Evolutionary conservation across 768 basidiomycete genomes (phyloP), one percentile per base, ranked within the genome.

Genomic region (Gyrodon lividus): DNA sequence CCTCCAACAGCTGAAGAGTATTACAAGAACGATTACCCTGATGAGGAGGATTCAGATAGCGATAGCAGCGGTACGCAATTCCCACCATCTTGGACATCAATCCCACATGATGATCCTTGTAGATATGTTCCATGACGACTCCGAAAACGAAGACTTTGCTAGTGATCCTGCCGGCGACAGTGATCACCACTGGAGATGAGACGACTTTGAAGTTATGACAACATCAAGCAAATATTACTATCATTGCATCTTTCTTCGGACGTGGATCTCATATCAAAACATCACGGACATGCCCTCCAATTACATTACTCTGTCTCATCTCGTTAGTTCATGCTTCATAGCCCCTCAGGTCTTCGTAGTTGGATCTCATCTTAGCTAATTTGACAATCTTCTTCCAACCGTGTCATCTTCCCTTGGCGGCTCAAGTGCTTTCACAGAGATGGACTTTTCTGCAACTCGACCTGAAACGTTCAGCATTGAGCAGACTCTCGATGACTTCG

Each of bases 11-110:
- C 84, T 16, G 89, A 92, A 66, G 88, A 89, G 56, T 89, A 84
- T 60, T 90, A 89, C 69, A 88, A 81, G 60, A 92, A 92, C 52
- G 89, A 92, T 62, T 92, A 92, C 58, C 89, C 89, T 5, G 87
- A 89, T 23, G 89, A 85, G 43, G 82, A 84, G 34, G 70, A 74
- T 22, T 70, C 72, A 9, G 72, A 72, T 20, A 71, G 66, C 16
- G 72, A 73, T 28, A 70, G 68, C 37, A 76, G 72, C 61, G 75
- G 73, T 73, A 56, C 24, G 59, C 60, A 52, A 28, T 19, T 38
- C 38, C 8, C 7, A n/a, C 42, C 26, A 3, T 40, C 30, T 22
- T 46, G 23, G 40, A 51, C 31, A 47, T 37, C 34, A 20, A 46
- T 12, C 47, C 50, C 31, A 55, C 51, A 20, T 19, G 20, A 35